Percentiles rank a stretch among this genome's conserved stretches.
Conservation (phyloP, 2,329 filamentous ascomycete species). For the Pestalotiopsis sp. region DNA sequence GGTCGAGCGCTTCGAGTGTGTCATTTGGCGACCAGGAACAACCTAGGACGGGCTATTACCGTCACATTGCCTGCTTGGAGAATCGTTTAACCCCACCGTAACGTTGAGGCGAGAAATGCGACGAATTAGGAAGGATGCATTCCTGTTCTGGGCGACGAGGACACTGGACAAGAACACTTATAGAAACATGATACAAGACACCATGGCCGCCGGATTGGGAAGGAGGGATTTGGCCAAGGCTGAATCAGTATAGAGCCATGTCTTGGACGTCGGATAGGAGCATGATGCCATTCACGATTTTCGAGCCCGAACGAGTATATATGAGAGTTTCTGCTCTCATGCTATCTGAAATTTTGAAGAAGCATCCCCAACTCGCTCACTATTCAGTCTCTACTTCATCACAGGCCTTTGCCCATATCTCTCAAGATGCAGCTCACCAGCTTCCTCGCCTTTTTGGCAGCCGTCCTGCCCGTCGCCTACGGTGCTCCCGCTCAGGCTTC, state of each 20-base stretch:
- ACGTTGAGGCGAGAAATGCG: conserved; percentile 17
- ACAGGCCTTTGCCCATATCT: conserved; percentile 24
- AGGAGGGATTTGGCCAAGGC: conserved; percentile 20
- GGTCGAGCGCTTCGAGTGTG: conserved; percentile 15
- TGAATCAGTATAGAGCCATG: conserved; percentile 16
- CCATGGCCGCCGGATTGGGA: conserved; percentile 15
- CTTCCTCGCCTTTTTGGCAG: conserved; percentile 39
- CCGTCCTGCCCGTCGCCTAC: conserved; percentile 40
- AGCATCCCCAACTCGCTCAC: conserved; percentile 25
- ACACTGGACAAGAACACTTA: neutral
- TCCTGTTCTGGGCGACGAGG: neutral
- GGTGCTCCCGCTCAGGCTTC: conserved; percentile 37
- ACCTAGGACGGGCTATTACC: conserved; percentile 15
- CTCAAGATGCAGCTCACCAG: conserved; percentile 38
- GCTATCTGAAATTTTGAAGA: conserved; percentile 20
- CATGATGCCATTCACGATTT: conserved; percentile 19
- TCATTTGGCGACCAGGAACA: conserved; percentile 17
- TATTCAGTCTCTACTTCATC: conserved; percentile 24
- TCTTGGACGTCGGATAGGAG: conserved; percentile 19
- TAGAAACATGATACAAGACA: neutral
- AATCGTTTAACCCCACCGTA: conserved; percentile 17
- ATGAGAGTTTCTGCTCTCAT: conserved; percentile 21
- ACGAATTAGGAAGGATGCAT: conserved; percentile 14
- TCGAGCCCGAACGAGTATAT: conserved; percentile 23
- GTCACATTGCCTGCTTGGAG: conserved; percentile 18